phyloP scores from a whole-genome alignment of 177 flowering plant genomes.

The Vitis hybrid region DNA sequence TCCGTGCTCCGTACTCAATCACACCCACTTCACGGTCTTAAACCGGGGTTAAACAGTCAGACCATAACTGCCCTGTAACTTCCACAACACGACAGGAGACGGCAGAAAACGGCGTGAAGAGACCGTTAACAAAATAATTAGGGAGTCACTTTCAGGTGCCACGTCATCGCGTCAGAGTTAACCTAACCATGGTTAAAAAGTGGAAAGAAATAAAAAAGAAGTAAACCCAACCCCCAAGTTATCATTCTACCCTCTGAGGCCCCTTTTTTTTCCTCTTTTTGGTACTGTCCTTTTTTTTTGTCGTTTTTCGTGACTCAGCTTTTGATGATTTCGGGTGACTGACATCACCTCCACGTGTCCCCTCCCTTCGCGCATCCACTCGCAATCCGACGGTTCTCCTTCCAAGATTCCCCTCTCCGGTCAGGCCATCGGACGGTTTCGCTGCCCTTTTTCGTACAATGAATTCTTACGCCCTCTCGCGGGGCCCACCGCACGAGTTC shows the following conservation, averaged over 20 bases:
- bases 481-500: slow-evolving; percentile 27
- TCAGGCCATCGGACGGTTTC: slow-evolving; percentile 14
- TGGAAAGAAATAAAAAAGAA: too few relatives aligned
- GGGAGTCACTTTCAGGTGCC: slow-evolving; percentile 10
- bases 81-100: background rate
- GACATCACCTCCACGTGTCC: slow-evolving; percentile 31
- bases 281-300: slow-evolving; percentile 23
- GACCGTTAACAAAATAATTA: slow-evolving; percentile 5
- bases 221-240: slow-evolving; percentile 6
- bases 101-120: slow-evolving; percentile 19
- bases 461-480: background rate
- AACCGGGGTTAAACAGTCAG: slow-evolving; percentile 9
- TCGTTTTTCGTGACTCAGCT: slow-evolving; percentile 44
- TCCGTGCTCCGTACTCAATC: too few relatives aligned
- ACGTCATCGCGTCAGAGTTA: slow-evolving; percentile 5
- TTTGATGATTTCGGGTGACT: slow-evolving; percentile 27
- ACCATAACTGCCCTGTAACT: background rate
- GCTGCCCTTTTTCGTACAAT: background rate
- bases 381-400: slow-evolving; percentile 16
- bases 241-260: background rate
- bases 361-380: background rate
- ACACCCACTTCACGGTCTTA: background rate
- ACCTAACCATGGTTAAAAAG: slow-evolving; percentile 14
- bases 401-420: slow-evolving; percentile 15
- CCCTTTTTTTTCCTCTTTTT: background rate